Evolutionary conservation across 495 filamentous ascomycete genomes (phyloP).

Genomic region (Terfezia claveryi): DNA sequence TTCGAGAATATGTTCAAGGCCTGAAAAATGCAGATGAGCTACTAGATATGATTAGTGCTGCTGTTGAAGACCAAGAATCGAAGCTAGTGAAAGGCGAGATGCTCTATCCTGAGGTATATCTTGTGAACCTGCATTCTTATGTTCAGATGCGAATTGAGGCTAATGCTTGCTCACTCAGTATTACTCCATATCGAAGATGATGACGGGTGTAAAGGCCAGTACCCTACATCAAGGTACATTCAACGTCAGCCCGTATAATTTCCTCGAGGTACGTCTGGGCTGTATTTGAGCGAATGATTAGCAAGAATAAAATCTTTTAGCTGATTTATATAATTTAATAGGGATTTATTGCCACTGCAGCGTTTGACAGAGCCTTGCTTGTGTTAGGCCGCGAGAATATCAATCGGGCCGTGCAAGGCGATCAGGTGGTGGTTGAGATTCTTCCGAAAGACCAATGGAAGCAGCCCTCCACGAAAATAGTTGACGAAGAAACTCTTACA

Average conservation of each 20-base stretch:
- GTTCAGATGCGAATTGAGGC: conserved; percentile 9
- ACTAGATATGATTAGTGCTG: conserved; percentile 83
- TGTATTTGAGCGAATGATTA: neutral
- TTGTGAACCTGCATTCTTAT: conserved; percentile 4
- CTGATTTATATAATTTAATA: neutral
- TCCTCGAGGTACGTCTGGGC: conserved; percentile 35
- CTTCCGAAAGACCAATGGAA: conserved; percentile 93
- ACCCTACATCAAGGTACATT: conserved; percentile 83
- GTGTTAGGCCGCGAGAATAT: conserved; percentile 86
- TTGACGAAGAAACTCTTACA: conserved; percentile 82
- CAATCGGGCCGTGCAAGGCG: conserved; percentile 78
- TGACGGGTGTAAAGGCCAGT: conserved; percentile 70
- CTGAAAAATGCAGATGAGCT: conserved; percentile 65
- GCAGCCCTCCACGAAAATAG: conserved; percentile 74
- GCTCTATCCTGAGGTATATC: conserved; percentile 38
- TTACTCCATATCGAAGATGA: conserved; percentile 75
- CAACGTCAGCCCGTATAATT: conserved; percentile 94
- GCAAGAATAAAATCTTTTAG: neutral
- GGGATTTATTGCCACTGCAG: conserved; percentile 66
- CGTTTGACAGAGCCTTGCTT: conserved; percentile 72
- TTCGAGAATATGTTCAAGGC: conserved; percentile 55
- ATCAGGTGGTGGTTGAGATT: conserved; percentile 77
- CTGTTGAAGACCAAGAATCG: conserved; percentile 42
- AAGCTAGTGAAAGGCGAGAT: conserved; percentile 39
- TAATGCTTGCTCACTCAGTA: conserved; percentile 30